Evolutionary conservation across 2,329 filamentous ascomycete genomes (phyloP).

Genomic region (Monosporascus sp.): DNA sequence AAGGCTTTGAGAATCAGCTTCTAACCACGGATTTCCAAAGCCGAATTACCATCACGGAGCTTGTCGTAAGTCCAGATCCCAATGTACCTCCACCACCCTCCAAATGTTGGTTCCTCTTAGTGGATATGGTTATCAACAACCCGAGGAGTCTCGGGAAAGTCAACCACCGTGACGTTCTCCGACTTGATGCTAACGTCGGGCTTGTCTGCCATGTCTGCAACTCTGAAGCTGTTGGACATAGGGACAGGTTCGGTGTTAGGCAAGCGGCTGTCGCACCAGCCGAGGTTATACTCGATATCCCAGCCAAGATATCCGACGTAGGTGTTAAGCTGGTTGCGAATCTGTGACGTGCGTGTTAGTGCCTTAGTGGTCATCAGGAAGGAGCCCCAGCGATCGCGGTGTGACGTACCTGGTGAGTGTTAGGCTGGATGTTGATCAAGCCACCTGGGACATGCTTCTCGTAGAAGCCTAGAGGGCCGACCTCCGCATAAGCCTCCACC

Average conservation of each 20-base stretch:
- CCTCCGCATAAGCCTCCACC: conserved; percentile 23
- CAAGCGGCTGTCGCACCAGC: background rate
- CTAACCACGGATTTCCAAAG: too few species aligned
- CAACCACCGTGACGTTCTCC: background rate
- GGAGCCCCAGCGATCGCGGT: background rate
- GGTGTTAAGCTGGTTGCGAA: background rate
- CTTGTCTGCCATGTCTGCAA: background rate
- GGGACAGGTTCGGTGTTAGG: background rate
- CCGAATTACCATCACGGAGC: too few species aligned
- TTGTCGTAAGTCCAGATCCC: too few species aligned
- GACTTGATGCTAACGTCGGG: background rate
- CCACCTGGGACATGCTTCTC: conserved; percentile 23
- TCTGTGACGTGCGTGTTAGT: background rate
- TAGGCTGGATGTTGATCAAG: conserved; percentile 15
- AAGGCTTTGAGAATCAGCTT: too few species aligned
- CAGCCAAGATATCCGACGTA: background rate
- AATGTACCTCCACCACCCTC: too few species aligned
- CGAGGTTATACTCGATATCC: background rate
- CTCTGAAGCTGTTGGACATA: background rate
- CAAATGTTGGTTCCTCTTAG: too few species aligned
- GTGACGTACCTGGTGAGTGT: conserved; percentile 13
- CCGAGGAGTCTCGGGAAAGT: background rate
- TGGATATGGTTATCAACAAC: background rate
- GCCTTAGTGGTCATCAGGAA: background rate
- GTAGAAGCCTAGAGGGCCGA: conserved; percentile 17